These are phyloP conservation scores for Dovyalis caffra DNA, from an alignment of 345 rosid species.

Conservation along the genomic window DNA sequence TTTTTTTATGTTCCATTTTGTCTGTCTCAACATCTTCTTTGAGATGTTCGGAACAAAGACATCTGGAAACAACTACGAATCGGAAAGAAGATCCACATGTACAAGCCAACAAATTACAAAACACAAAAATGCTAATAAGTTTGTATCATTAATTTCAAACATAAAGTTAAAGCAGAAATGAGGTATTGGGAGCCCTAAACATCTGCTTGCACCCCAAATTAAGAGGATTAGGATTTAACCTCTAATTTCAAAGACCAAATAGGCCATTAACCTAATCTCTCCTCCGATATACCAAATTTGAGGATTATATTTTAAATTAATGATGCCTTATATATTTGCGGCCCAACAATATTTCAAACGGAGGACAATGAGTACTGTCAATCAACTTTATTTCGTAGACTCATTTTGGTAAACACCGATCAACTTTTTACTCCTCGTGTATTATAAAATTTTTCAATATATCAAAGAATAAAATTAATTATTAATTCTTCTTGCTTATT, in stretches of 20 bases:
- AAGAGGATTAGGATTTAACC: not conserved
- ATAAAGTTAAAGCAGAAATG: not conserved
- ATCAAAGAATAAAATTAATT: too few species aligned
- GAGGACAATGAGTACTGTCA: not conserved
- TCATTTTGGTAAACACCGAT: too few species aligned
- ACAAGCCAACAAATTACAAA: not conserved
- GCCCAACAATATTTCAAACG: not conserved
- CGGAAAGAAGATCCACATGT: not conserved
- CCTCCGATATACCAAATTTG: not conserved
- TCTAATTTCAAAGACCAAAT: not conserved
- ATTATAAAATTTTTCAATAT: too few species aligned
- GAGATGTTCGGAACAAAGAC: not conserved
- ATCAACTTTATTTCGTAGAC: not conserved
- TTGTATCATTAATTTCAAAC: not conserved
- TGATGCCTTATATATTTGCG: not conserved
- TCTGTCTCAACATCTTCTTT: not conserved
- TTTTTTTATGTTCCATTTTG: conserved; percentile 35
- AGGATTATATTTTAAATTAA: not conserved
- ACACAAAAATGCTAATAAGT: too few species aligned
- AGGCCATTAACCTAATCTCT: not conserved
- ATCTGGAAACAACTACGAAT: not conserved
- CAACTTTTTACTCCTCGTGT: too few species aligned
- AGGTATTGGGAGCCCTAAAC: not conserved
- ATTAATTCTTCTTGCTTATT: too few species aligned
- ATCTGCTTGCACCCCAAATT: not conserved